These are phyloP conservation scores for Geotrichum cucujoidarum DNA, from an alignment of 1,139 yeast genomes.

Conservation along the genomic window DNA sequence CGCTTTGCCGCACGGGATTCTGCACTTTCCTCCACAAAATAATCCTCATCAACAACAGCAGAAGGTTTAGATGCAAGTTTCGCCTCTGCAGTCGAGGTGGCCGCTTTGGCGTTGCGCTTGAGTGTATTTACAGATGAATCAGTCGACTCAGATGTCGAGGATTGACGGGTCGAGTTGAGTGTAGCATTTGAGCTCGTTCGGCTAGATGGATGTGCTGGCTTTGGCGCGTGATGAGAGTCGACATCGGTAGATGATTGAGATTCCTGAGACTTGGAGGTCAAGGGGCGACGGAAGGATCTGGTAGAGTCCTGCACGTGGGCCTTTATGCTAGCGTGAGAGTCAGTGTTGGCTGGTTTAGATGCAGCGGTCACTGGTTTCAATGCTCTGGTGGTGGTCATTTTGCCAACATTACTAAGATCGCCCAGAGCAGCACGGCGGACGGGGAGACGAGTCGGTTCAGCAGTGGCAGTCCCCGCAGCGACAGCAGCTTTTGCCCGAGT, in stretches of 20 bases:
- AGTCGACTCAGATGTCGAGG: background rate
- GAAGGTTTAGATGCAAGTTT: background rate
- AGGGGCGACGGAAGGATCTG: constrained; percentile 6
- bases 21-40: constrained; percentile 3
- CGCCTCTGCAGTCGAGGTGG: background rate
- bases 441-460: constrained; percentile 6
- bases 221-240: background rate
- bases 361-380: constrained; percentile 2
- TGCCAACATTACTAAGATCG: constrained; percentile 33
- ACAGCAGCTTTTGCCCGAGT: constrained; percentile 15
- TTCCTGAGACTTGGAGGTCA: constrained; percentile 19
- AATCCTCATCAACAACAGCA: constrained; percentile 1
- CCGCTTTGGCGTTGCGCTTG: constrained; percentile 15
- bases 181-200: background rate
- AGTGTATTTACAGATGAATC: background rate
- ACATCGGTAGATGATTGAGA: constrained; percentile 8
- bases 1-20: constrained; percentile 16
- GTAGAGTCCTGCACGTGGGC: constrained; percentile 9
- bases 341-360: constrained; percentile 5
- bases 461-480: constrained; percentile 5
- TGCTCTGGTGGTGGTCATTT: constrained; percentile 17
- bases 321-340: constrained; percentile 10
- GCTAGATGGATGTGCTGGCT: background rate
- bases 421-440: constrained; percentile 32
- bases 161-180: background rate